phyloP scores from a whole-genome alignment of 23 red algal genomes.

The Rhodosorus marinus region DNA sequence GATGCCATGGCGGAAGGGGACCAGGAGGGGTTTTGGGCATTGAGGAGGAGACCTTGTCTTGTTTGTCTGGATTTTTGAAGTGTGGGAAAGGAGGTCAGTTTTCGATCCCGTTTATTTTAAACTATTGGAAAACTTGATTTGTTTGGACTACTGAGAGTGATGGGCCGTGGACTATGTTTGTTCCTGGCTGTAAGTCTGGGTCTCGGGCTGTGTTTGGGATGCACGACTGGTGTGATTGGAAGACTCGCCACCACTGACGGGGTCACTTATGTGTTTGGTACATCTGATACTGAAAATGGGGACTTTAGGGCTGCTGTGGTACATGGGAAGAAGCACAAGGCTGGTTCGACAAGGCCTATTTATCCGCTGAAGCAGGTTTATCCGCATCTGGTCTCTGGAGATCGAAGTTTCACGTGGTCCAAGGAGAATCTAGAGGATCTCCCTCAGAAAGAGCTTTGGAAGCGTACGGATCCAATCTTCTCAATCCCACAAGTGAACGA shows the following conservation, averaged over 20 bases:
- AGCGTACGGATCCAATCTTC: constrained; percentile 6
- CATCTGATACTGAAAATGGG: constrained; percentile 13
- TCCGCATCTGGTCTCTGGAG: constrained; percentile 12
- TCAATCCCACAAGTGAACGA: constrained; percentile 11
- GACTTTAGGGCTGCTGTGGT: constrained; percentile 41
- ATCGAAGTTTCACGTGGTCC: constrained; percentile 15
- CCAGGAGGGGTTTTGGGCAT: too few species aligned
- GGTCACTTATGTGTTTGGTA: constrained; percentile 2
- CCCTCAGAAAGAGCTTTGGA: constrained; percentile 16
- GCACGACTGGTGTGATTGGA: constrained; percentile 27
- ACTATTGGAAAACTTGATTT: too few species aligned
- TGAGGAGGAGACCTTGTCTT: too few species aligned
- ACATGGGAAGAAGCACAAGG: not conserved
- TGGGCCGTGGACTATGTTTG: too few species aligned
- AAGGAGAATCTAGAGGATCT: constrained; percentile 19
- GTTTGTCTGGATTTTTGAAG: too few species aligned
- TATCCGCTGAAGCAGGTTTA: constrained; percentile 5
- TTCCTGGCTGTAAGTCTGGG: too few species aligned
- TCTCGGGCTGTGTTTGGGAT: too few species aligned
- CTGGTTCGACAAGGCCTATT: constrained; percentile 3
- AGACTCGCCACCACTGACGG: constrained; percentile 16
- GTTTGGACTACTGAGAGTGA: too few species aligned
- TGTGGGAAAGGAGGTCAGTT: too few species aligned
- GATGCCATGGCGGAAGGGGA: too few species aligned
- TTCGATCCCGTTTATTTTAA: too few species aligned